These are phyloP conservation scores for Fusarium solani-melongenae DNA, from an alignment of 2,329 filamentous ascomycete species.

Conservation along the genomic window DNA sequence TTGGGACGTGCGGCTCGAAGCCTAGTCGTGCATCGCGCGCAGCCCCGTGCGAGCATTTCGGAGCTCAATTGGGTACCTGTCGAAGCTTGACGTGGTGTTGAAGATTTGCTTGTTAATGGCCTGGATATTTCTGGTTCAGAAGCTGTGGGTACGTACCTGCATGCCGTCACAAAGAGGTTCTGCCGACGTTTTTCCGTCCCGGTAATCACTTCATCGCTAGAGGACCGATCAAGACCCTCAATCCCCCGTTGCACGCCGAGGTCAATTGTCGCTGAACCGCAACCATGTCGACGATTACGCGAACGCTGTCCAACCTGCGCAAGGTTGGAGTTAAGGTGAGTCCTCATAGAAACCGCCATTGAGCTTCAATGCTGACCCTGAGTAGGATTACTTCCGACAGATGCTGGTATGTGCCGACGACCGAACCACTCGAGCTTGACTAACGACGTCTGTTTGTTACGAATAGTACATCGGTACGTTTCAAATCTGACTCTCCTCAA, in stretches of 20 bases:
- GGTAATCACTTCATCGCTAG: conserved; percentile 35
- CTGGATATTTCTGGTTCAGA: conserved; percentile 32
- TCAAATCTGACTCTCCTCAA: neutral
- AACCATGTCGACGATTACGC: conserved; percentile 88
- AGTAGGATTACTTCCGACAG: conserved; percentile 89
- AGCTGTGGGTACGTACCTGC: conserved; percentile 32
- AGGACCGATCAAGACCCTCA: conserved; percentile 16
- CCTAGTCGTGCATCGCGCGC: conserved; percentile 45
- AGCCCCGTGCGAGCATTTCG: conserved; percentile 51
- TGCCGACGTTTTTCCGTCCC: conserved; percentile 48
- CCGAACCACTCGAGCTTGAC: conserved; percentile 36
- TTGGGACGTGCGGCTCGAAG: conserved; percentile 40
- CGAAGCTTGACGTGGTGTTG: conserved; percentile 1
- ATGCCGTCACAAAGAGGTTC: conserved; percentile 26
- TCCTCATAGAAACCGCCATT: neutral
- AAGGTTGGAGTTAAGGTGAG: conserved; percentile 87
- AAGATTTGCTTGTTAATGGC: conserved; percentile 29
- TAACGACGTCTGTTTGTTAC: conserved; percentile 32
- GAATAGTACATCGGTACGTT: conserved; percentile 67
- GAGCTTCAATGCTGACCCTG: conserved; percentile 29
- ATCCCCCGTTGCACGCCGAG: conserved; percentile 27
- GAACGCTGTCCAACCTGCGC: conserved; percentile 88
- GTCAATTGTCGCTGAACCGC: conserved; percentile 49
- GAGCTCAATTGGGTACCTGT: conserved; percentile 5
- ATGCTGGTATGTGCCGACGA: conserved; percentile 77